Base-by-base conservation (phyloP, 306 rosid genomes). In the Glycine soja region DNA sequence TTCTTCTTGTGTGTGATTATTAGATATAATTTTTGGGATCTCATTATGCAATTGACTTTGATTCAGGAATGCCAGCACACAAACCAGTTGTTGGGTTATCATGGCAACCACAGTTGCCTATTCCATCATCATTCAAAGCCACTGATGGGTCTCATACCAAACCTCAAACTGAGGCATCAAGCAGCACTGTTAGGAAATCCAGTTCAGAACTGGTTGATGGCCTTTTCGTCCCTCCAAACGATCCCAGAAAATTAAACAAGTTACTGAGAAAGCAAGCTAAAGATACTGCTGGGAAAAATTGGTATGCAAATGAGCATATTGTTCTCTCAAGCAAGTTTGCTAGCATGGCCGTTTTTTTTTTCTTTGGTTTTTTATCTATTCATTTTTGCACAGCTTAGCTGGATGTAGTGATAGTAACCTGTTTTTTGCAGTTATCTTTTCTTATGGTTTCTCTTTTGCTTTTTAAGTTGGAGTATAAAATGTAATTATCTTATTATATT, bases 51-150 rank as follows among this genome's bases (percentile, higher is more conserved):
- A 47, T 65, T 74, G 3, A 48, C 40, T 51, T 79, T 50, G 53
- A 45, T 74, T 66, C 56, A 80, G 75, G 89, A 82, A 91, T 91
- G 97, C 7, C 68, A 2, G 89, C 80, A 81, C 74, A 19, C 64
- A 86, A 90, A 65, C 87, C 87, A 3, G 85, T 88, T 50, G 84
- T 91, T 45, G 94, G 97, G 24, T 88, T 89, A 48, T 89, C 94
- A 47, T 95, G 97, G 98, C 88, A 88, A 80, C 98, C 94, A 19
- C 90, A 88, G 81, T 63, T 95, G 75, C 86, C 90, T 8, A 85
- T 81, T 46, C 78, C 72, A 5, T 82, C 92, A 1, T 82, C 92
- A 14, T 85, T 80, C 3, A 81, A 84, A 7, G 19, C 80, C 10
- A 76, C 64, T 58, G 50, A 57, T 43, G 76, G 63, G 16, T 63